Evolutionary conservation across 805 yeast genomes (phyloP), one percentile per base, ranked within the genome.

Genomic region (Sugiyamaella floridensis): DNA sequence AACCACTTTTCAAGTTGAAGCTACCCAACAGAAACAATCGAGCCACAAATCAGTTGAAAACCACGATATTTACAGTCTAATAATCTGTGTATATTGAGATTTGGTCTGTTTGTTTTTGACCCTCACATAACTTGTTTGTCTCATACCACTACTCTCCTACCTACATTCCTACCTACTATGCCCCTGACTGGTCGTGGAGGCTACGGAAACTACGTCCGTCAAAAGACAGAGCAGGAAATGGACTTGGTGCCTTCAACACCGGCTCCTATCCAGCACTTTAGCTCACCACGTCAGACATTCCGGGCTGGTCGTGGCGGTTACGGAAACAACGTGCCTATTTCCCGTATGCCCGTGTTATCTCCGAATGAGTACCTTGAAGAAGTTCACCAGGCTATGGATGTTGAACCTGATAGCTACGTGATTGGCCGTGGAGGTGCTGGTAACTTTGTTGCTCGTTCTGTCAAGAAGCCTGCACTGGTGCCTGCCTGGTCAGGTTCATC

Each of bases 361-460:
- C 69, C 71, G 2, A 60, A 63, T 16, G 68, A 69, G 55, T 65
- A 67, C 43, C 59, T 69, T 12, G 45, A 59, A 34, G 71, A 68
- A 50, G 69, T 63, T 43, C 59, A 66, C 53, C 46, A 61, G 29
- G 70, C 67, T 18, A 48, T 59, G 43, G 61, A 62, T 22, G 62
- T 60, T 18, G 68, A 58, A 52, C 67, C 69, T 10, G 57, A 60
- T 29, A 54, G 62, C 10, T 69, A 63, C 58, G 60, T 66, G 54
- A 64, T 69, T 29, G 73, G 73, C 28, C 62, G 73, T 7, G 73
- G 73, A 18, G 73, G 73, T 8, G 48, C 61, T 8, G 73, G 73
- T 29, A 69, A 69, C 58, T 60, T 63, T 45, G 58, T 67, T 3
- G 19, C 40, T 18, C 18, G 18, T 16, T 37, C 28, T 5, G 47